Percentiles rank a stretch among this genome's conserved stretches.
Evolutionary conservation across 371 early-diverging fungal genomes (phyloP).

Genomic region (Rhizopus sp.): DNA sequence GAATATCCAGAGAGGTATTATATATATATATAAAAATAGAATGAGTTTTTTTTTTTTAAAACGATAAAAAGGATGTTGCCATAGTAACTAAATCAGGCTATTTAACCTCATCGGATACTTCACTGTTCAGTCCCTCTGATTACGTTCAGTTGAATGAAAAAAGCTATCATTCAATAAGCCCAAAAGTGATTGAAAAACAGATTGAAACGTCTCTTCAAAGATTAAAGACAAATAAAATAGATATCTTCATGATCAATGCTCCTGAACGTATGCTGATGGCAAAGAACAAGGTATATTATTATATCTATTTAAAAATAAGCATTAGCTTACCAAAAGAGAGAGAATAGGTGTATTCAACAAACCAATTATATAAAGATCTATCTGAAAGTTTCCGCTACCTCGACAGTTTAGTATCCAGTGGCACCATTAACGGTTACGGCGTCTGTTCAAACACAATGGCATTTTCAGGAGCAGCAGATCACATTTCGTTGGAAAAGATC

Average conservation of each 20-base stretch:
- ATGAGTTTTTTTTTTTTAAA: not conserved
- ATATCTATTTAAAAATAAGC: not conserved
- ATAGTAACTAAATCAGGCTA: conserved; percentile 78
- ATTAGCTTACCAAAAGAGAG: not conserved
- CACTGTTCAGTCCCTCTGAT: conserved; percentile 24
- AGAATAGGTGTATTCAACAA: conserved; percentile 34
- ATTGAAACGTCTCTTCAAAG: conserved; percentile 63
- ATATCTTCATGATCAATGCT: conserved; percentile 78
- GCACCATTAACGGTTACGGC: conserved; percentile 72
- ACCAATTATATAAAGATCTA: conserved; percentile 60
- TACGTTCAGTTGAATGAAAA: conserved; percentile 57
- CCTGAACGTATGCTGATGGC: conserved; percentile 77
- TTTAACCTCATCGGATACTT: conserved; percentile 33
- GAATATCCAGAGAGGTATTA: conserved; percentile 50
- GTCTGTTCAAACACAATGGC: conserved; percentile 73
- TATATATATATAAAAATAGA: conserved; percentile 13
- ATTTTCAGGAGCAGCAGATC: conserved; percentile 60
- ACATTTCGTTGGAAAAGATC: conserved; percentile 51
- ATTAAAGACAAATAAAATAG: conserved; percentile 59
- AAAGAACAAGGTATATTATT: conserved; percentile 38
- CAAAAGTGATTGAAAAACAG: conserved; percentile 60
- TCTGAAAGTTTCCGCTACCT: conserved; percentile 61
- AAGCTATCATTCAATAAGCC: conserved; percentile 69
- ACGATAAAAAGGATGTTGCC: conserved; percentile 48
- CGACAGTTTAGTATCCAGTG: conserved; percentile 59